Conservation (phyloP, 2,329 filamentous ascomycete genomes). For the Diaporthe sp. region DNA sequence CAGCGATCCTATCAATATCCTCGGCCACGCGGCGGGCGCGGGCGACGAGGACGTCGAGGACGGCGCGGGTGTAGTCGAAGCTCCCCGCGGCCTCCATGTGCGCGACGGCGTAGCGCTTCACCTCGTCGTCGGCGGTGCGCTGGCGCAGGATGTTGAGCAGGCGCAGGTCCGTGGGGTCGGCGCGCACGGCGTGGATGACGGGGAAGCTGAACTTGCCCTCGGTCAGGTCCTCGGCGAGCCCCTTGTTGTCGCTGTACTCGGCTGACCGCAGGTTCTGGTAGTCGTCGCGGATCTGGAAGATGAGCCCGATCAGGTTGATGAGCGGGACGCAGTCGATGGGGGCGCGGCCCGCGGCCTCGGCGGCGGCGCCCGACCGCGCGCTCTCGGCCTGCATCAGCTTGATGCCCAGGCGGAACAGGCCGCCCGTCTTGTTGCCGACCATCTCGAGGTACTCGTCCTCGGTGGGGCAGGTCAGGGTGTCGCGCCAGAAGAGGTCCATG, state of each 20-base stretch:
- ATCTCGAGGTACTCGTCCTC: slow-evolving; percentile 95
- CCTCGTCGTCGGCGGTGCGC: slow-evolving; percentile 86
- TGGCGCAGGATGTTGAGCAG: slow-evolving; percentile 94
- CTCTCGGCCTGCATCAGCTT: slow-evolving; percentile 88
- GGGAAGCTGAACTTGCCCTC: slow-evolving; percentile 98
- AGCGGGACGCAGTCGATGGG: slow-evolving; percentile 82
- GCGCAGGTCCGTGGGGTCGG: slow-evolving; percentile 80
- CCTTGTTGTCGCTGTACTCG: slow-evolving; percentile 91
- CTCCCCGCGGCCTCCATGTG: slow-evolving; percentile 94
- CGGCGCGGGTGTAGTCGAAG: slow-evolving; percentile 85
- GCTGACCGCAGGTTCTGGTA: slow-evolving; percentile 86
- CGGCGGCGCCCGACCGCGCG: slow-evolving; percentile 49
- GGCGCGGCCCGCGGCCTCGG: slow-evolving; percentile 40
- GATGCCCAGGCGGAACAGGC: slow-evolving; percentile 85
- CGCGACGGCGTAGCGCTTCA: slow-evolving; percentile 90
- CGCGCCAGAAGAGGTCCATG: slow-evolving; percentile 93
- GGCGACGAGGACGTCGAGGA: slow-evolving; percentile 73
- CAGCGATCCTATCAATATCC: slow-evolving; percentile 73
- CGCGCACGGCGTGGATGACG: slow-evolving; percentile 91
- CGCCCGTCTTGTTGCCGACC: slow-evolving; percentile 92
- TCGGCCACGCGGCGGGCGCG: slow-evolving; percentile 74
- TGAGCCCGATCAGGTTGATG: slow-evolving; percentile 85
- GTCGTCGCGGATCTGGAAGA: slow-evolving; percentile 94
- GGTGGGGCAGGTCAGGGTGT: slow-evolving; percentile 84
- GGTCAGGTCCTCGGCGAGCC: slow-evolving; percentile 93